Evolutionary conservation across 306 rosid genomes (phyloP), one percentile per base, ranked within the genome.

Genomic region (Fragaria vesca): DNA sequence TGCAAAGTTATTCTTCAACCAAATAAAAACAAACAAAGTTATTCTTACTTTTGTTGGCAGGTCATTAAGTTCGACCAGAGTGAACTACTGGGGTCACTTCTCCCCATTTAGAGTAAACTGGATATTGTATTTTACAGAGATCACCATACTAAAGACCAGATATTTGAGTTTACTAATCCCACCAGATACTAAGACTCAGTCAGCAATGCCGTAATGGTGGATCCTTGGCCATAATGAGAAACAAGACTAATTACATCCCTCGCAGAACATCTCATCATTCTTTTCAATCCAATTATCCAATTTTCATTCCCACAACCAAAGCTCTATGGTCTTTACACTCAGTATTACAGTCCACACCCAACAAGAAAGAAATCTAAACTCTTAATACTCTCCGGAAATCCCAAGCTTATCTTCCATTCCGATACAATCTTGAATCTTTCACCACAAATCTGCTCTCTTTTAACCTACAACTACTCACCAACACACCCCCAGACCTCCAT

Each of bases 381-480:
- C 43, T 21, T 74, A 16, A 17, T 7, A 38, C 47, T 7, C 24
- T 12, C 45, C 28, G 13, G 10, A 40, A 57, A 55, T n/a, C 24
- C 36, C 76, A 65, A 36, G 8, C 1, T 20, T 32, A 52, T 43
- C 76, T n/a, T 54, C n/a, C 38, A 71, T 34, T 12, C 5, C 7
- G 13, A 58, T 21, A 28, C 62, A 57, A 43, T 43, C 70, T 50
- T 74, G 46, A 57, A 60, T 43, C 70, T 50, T 74, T 60, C 50
- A 9, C 57, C 18, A 8, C 47, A 34, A 74, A 52, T 54, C 15
- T 12, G 17, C 76, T 73, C 36, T 58, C 42, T 60, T 9, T 24
- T 20, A 69, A 58, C 55, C 55, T 32, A 4, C 69, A 74, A 42
- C 16, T 63, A 4, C 26, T 16, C 16, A 24, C 17, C 68, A 24